These are phyloP conservation scores for Globisporangium iwayamae DNA, from an alignment of 352 stramenopile species.

Conservation along the genomic window DNA sequence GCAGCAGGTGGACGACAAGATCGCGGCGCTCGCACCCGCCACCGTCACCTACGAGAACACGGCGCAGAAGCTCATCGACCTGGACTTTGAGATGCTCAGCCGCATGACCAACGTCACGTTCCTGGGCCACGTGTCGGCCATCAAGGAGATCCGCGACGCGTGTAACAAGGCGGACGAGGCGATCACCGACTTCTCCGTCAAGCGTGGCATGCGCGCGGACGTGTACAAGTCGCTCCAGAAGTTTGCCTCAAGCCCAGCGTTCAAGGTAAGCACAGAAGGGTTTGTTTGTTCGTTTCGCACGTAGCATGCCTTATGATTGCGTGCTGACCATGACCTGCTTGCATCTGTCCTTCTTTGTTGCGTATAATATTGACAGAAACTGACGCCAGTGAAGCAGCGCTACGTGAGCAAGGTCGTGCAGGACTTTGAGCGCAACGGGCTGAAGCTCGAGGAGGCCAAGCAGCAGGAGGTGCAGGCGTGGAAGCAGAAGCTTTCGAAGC, in stretches of 20 bases:
- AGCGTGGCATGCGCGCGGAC: conserved; percentile 77
- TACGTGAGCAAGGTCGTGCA: conserved; percentile 75
- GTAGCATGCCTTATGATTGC: background rate
- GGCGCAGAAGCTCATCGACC: conserved; percentile 74
- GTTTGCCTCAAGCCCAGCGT: conserved; percentile 44
- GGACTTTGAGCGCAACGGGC: conserved; percentile 84
- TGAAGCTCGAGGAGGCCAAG: conserved; percentile 68
- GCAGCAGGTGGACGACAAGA: conserved; percentile 66
- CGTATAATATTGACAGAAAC: conserved; percentile 22
- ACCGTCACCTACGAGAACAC: conserved; percentile 60
- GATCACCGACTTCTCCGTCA: conserved; percentile 75
- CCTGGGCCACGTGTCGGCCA: conserved; percentile 67
- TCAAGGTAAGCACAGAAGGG: conserved; percentile 26
- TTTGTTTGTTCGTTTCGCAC: conserved; percentile 1
- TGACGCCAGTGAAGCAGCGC: conserved; percentile 58
- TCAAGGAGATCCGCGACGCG: conserved; percentile 70
- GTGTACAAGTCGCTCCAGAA: conserved; percentile 76
- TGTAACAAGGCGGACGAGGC: conserved; percentile 76
- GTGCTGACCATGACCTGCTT: background rate
- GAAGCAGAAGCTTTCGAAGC: conserved; percentile 85
- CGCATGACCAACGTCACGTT: conserved; percentile 85
- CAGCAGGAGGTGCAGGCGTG: conserved; percentile 69
- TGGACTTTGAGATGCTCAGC: conserved; percentile 84
- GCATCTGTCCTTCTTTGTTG: background rate
- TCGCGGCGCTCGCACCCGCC: conserved; percentile 40